Evolutionary conservation across 345 rosid species (phyloP), one percentile per base, ranked within the genome.

Genomic region (Rhodamnia argentea): DNA sequence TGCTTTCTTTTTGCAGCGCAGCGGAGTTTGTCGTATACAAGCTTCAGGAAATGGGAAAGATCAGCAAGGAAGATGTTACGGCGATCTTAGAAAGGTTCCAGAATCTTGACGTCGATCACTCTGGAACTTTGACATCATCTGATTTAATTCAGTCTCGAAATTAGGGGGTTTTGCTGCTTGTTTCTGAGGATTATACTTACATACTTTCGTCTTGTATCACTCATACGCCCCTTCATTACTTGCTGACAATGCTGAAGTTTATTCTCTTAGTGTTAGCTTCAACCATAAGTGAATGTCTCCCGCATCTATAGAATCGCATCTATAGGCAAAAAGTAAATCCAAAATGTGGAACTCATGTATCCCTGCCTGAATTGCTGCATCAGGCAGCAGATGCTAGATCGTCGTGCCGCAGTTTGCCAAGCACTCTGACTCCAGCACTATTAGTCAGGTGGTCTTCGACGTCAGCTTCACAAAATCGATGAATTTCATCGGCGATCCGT

Each of bases 41-140:
- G 84, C 85, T 90, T 2, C 85, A 90, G 89, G 93, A 91, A 83
- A 91, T 92, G 94, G 92, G 91, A 86, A 94, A 92, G 89, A 89
- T 92, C 32, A 55, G 55, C 53, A 83, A 86, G 62, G 92, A 89
- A 84, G 95, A 93, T 84, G 52, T 92, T 42, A 58, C 89, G 81
- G 40, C 88, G 3, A 84, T 87, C 84, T 75, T 87, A 90, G 93
- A 92, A 85, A 89, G 88, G 85, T 91, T 94, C 86, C 83, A 64
- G 85, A 82, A 74, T 18, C 94, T 91, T 32, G 95, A 92, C 78
- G 85, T 76, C 32, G 93, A 93, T 88, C 90, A 89, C 5, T 90
- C 93, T 5, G 92, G 93, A 85, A 90, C 91, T 54, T 88, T 94
- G 85, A 90, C 93, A 20, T 85, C 88, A 51, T 55, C 89, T 1